phyloP scores from a whole-genome alignment of 2,329 filamentous ascomycete species.

The Trichoderma sp. region DNA sequence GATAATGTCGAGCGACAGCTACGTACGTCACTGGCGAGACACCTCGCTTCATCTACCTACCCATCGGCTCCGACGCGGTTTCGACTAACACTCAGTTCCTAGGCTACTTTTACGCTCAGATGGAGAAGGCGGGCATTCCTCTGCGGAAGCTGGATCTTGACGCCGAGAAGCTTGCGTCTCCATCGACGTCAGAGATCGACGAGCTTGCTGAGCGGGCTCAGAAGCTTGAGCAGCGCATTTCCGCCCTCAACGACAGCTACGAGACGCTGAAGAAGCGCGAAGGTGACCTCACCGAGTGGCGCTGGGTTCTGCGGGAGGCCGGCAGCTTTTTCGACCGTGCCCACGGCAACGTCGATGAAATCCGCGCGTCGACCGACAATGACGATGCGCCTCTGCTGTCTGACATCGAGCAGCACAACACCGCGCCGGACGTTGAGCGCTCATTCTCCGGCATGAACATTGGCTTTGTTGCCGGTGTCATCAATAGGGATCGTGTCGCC shows the following conservation, averaged over 20 bases:
- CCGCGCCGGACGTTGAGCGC: conserved; percentile 67
- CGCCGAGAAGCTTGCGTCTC: conserved; percentile 77
- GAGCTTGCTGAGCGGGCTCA: conserved; percentile 91
- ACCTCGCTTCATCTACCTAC: conserved; percentile 27
- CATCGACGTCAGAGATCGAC: conserved; percentile 92
- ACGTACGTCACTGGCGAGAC: conserved; percentile 54
- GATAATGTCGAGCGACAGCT: conserved; percentile 98
- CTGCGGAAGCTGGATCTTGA: conserved; percentile 92
- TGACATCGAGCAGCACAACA: conserved; percentile 81
- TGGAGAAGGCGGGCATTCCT: conserved; percentile 85
- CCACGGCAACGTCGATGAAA: conserved; percentile 94
- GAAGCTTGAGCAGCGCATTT: conserved; percentile 85
- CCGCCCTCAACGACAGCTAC: conserved; percentile 94
- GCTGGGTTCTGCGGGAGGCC: conserved; percentile 94
- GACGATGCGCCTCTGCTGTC: conserved; percentile 91
- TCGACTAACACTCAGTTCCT: conserved; percentile 19
- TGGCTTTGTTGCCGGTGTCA: conserved; percentile 95
- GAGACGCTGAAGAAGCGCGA: conserved; percentile 97
- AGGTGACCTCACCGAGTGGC: conserved; percentile 95
- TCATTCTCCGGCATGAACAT: conserved; percentile 99
- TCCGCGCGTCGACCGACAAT: conserved; percentile 82
- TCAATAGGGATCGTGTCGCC: conserved; percentile 85
- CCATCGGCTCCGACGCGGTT: not conserved
- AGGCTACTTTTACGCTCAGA: conserved; percentile 94
- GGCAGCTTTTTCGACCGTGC: conserved; percentile 97